Conservation (phyloP, 2,329 filamentous ascomycete genomes). For the Nothopassalora personata region DNA sequence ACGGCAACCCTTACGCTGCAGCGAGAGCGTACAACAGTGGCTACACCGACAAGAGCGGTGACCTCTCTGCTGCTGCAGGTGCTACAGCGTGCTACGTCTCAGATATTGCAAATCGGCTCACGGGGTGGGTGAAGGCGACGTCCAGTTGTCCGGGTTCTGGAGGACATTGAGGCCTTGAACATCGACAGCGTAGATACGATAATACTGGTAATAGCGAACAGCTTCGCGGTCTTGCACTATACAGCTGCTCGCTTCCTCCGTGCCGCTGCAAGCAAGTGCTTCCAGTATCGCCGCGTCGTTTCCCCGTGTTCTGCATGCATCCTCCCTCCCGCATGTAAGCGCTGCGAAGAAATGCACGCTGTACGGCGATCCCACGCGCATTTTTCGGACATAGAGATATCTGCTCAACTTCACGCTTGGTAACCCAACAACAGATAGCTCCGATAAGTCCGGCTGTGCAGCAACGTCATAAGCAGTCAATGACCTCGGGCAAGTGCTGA, state of each 20-base stretch:
- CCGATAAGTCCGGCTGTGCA: too few relatives aligned
- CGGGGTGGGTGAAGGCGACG: slow-evolving; percentile 35
- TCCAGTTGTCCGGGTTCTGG: slow-evolving; percentile 12
- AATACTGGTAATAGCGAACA: neutral
- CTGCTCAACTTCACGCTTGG: too few relatives aligned
- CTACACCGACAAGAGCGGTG: slow-evolving; percentile 27
- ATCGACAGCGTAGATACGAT: neutral
- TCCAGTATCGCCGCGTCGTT: too few relatives aligned
- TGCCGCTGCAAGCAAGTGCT: too few relatives aligned
- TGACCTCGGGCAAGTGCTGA: neutral
- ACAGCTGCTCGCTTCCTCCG: too few relatives aligned
- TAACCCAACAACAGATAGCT: too few relatives aligned
- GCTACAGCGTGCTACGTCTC: slow-evolving; percentile 48
- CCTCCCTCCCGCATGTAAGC: too few relatives aligned
- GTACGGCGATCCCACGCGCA: too few relatives aligned
- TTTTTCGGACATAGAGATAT: too few relatives aligned
- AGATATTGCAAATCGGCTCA: slow-evolving; percentile 48
- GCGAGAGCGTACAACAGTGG: slow-evolving; percentile 28
- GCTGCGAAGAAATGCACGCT: too few relatives aligned
- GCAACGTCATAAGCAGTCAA: too few relatives aligned
- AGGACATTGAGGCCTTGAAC: neutral
- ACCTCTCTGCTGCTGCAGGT: slow-evolving; percentile 41
- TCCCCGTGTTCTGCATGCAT: too few relatives aligned
- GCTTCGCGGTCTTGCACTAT: neutral
- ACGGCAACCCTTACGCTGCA: slow-evolving; percentile 34